Conservation (phyloP, 768 basidiomycete species). For the Lactarius hatsudake region DNA sequence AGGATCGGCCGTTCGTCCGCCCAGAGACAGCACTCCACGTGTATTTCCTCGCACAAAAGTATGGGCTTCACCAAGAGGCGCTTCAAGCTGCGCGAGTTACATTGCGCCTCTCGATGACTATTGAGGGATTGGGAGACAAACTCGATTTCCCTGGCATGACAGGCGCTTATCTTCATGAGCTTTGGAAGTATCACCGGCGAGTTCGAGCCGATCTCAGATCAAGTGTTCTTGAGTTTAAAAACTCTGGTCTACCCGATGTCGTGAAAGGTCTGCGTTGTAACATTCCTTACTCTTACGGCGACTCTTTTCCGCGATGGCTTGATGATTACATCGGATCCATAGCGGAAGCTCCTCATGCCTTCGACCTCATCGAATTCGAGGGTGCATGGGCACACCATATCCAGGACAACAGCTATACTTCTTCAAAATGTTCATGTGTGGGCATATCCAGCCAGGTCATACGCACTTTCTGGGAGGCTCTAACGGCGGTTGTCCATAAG, state of each 20-base stretch:
- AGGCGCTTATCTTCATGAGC: not conserved
- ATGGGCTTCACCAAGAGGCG: not conserved
- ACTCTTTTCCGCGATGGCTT: not conserved
- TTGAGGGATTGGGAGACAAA: not conserved
- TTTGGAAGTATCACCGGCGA: not conserved
- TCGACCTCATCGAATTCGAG: constrained; percentile 6
- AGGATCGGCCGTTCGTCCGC: not conserved
- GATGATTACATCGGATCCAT: constrained; percentile 3
- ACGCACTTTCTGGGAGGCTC: not conserved
- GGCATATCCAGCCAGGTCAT: not conserved
- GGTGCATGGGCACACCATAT: not conserved
- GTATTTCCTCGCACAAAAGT: not conserved
- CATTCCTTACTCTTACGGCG: not conserved
- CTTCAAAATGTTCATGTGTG: not conserved
- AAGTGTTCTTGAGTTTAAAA: not conserved
- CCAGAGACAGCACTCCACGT: not conserved
- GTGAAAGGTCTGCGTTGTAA: not conserved
- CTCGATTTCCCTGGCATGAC: not conserved
- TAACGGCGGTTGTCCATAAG: not conserved
- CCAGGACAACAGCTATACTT: not conserved
- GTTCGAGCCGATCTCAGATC: not conserved
- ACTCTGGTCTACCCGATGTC: not conserved
- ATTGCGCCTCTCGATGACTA: not conserved
- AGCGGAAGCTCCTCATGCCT: not conserved
- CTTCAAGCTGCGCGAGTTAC: not conserved